Conservation (phyloP, 176 grass and related monocot species). For the Chloris gayana region DNA sequence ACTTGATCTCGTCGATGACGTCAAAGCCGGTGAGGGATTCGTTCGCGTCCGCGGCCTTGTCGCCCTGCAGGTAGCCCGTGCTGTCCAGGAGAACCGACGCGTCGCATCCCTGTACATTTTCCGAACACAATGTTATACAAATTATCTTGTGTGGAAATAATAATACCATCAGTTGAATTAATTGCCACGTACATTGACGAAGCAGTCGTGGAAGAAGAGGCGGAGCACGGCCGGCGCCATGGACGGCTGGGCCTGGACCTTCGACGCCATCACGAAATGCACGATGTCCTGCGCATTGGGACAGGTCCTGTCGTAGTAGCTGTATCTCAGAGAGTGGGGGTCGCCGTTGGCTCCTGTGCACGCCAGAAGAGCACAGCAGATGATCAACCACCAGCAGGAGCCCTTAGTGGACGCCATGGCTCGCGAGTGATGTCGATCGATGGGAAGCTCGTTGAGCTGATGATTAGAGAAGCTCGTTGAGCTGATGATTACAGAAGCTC, state of each 20-base stretch:
- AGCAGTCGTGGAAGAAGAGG: slow-evolving; percentile 89
- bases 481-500: too few relatives aligned
- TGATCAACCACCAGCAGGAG: not conserved
- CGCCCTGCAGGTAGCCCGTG: slow-evolving; percentile 31
- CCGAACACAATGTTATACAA: too few relatives aligned
- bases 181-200: slow-evolving; percentile 41
- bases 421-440: too few relatives aligned
- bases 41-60: slow-evolving; percentile 54
- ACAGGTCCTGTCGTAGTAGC: slow-evolving; percentile 62
- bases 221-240: slow-evolving; percentile 68
- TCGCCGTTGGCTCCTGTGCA: not conserved
- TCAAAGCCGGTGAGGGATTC: slow-evolving; percentile 45
- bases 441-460: not conserved
- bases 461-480: not conserved
- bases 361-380: not conserved
- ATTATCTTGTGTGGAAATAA: not conserved
- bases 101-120: slow-evolving; percentile 56
- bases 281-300: slow-evolving; percentile 43
- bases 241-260: slow-evolving; percentile 32
- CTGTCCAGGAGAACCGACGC: slow-evolving; percentile 57
- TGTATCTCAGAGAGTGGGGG: slow-evolving; percentile 22
- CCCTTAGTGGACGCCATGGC: not conserved
- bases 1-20: slow-evolving; percentile 68
- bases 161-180: too few relatives aligned
- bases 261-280: slow-evolving; percentile 40